Evolutionary conservation across 345 rosid genomes (phyloP).

Genomic region (Hevea brasiliensis): DNA sequence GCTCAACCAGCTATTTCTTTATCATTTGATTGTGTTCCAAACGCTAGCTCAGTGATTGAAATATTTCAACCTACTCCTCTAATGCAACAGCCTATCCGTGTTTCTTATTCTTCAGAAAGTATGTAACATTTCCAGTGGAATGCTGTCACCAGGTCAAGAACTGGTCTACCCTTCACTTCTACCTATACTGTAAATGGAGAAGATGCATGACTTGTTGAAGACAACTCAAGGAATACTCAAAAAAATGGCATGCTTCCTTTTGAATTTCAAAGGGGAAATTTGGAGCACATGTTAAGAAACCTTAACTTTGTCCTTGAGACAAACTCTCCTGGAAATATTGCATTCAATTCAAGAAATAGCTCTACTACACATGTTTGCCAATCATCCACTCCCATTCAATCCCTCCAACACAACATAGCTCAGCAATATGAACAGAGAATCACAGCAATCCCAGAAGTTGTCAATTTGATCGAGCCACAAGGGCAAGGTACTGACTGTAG

Average conservation of each 20-base stretch:
- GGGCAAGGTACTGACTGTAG: not conserved
- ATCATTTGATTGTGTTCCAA: slow-evolving; percentile 1
- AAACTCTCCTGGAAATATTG: slow-evolving; percentile 10
- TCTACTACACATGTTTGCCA: not conserved
- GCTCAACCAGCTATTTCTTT: not conserved
- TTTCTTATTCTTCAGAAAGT: not conserved
- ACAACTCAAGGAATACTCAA: not conserved
- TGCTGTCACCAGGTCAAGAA: slow-evolving; percentile 1
- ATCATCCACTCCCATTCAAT: not conserved
- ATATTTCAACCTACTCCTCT: not conserved
- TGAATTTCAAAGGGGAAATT: not conserved
- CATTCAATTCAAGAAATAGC: not conserved
- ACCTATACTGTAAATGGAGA: not conserved
- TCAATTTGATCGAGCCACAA: not conserved
- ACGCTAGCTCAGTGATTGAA: not conserved
- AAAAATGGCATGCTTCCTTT: not conserved
- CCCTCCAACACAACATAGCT: not conserved
- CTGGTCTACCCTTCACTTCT: not conserved
- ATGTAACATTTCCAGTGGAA: slow-evolving; percentile 1
- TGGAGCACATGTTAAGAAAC: slow-evolving; percentile 3
- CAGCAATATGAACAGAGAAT: slow-evolving; percentile 9
- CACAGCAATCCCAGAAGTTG: not conserved
- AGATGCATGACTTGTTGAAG: not conserved
- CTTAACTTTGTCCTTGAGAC: slow-evolving; percentile 5
- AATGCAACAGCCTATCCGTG: not conserved